phyloP scores from a whole-genome alignment of 108 stramenopile species.

The Skeletonema grethae region DNA sequence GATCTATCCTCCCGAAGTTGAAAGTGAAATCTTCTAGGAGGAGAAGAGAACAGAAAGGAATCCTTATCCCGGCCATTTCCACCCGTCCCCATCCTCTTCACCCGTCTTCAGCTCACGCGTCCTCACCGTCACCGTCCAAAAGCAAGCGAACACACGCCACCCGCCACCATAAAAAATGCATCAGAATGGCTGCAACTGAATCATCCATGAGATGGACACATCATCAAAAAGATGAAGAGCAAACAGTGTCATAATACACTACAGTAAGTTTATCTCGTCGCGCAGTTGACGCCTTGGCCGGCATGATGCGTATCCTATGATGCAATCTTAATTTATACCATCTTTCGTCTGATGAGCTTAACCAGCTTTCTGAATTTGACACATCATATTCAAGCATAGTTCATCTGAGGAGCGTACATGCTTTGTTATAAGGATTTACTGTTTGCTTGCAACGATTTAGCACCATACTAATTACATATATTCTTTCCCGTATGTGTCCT shows the following conservation, averaged over 20 bases:
- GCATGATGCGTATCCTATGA: conserved; percentile 10
- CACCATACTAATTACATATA: not conserved
- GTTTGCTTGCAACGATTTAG: not conserved
- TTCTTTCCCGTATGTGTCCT: not conserved
- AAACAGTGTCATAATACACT: not conserved
- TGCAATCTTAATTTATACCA: conserved; percentile 21
- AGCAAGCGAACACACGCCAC: too few species aligned
- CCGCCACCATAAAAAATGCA: not conserved
- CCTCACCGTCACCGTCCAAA: too few species aligned
- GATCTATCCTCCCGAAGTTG: too few species aligned
- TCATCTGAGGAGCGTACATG: conserved; percentile 25
- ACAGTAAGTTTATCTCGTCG: not conserved
- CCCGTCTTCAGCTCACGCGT: too few species aligned
- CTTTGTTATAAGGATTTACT: not conserved
- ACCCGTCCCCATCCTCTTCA: too few species aligned
- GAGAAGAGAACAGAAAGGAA: too few species aligned
- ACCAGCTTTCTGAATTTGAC: conserved; percentile 29
- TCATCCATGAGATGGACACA: not conserved
- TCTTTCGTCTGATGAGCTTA: conserved; percentile 41
- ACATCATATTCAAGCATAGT: conserved; percentile 29
- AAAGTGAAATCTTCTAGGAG: too few species aligned
- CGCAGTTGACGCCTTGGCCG: not conserved
- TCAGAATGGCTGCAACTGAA: too few species aligned
- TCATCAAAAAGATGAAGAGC: not conserved
- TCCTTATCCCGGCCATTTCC: too few species aligned